These are phyloP conservation scores for Polytrichum commune DNA, from an alignment of 225 moss, liverwort and hornwort genomes.

Conservation along the genomic window DNA sequence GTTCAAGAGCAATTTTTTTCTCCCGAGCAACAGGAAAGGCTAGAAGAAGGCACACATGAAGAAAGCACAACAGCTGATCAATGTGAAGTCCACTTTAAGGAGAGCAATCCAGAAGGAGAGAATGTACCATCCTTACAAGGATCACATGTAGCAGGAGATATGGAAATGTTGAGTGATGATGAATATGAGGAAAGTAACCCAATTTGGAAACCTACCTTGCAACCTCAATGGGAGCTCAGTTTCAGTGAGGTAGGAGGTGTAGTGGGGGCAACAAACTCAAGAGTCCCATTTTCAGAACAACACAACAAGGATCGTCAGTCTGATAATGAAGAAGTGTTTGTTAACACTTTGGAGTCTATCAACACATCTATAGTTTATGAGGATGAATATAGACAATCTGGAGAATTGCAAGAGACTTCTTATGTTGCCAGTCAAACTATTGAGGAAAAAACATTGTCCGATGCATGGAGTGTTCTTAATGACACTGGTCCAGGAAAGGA, in stretches of 20 bases:
- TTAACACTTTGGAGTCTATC: slow-evolving; percentile 14
- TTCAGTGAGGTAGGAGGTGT: slow-evolving; percentile 7
- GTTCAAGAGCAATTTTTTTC: no score
- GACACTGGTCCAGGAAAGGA: no score
- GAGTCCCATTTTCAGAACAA: background rate
- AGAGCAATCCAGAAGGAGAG: no score
- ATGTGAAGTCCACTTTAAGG: no score
- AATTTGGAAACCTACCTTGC: background rate
- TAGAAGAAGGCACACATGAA: no score
- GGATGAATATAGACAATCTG: slow-evolving; percentile 3
- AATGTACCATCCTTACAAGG: no score
- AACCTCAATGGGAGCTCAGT: slow-evolving; percentile 6
- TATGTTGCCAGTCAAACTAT: background rate
- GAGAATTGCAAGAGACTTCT: background rate
- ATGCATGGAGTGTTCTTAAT: no score
- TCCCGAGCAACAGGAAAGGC: no score
- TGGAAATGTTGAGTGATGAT: background rate
- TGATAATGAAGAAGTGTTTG: slow-evolving; percentile 15
- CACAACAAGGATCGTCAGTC: background rate
- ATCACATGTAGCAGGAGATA: no score
- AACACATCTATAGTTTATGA: background rate
- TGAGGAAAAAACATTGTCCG: background rate
- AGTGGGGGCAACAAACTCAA: background rate
- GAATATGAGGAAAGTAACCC: background rate
- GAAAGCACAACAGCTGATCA: no score